Base-by-base conservation (phyloP, 1,284 basidiomycete genomes). In the Austroboletus niveus region DNA sequence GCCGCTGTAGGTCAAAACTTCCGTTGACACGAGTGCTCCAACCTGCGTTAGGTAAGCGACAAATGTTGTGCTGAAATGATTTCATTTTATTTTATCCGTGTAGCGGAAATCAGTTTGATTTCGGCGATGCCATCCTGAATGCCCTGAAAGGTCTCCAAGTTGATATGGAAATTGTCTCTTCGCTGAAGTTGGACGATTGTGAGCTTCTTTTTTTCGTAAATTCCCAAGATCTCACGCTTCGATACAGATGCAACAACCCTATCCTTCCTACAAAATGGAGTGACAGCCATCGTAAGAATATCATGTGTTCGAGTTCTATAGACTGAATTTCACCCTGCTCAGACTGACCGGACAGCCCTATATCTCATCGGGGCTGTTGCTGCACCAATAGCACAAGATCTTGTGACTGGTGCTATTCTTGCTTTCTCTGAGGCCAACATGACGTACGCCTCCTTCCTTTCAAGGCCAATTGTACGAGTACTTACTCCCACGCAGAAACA, bases 341-440 rank as follows among this genome's bases (percentile, higher is more conserved):
- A 85, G 77, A 85, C 82, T 7, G 88, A 90, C 60, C 60, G 75
- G 52, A 82, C 83, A 1, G 80, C 78, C 0, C 70, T 91, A 29
- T 87, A 81, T 69, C 74, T 90, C 45, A 84, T 89, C 42, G 84
- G 86, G 34, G 84, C 81, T 3, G 79, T 87, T 34, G 81, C 83
- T 45, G 80, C 77, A 3, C 84, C 85, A 15, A 72, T 89, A 46
- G 80, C 87, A 6, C 86, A 89, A 64, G 72, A 77, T 60, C 75
- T 91, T 20, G 87, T 91, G 41, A 76, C 84, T 53, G 73, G 75
- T 38, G 76, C 87, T 2, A 57, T 73, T 8, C 68, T 91, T 42
- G 68, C 72, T 6, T 88, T 90, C 64, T 72, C 60, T 34, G 71
- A 75, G 45, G 87, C 82, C 8, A 82, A 83, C 57, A 84, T 89